A percentile compares a stretch with the other conserved stretches of the same genome.
Evolutionary conservation across 352 stramenopile genomes (phyloP).

Genomic region (Globisporangium parvum): DNA sequence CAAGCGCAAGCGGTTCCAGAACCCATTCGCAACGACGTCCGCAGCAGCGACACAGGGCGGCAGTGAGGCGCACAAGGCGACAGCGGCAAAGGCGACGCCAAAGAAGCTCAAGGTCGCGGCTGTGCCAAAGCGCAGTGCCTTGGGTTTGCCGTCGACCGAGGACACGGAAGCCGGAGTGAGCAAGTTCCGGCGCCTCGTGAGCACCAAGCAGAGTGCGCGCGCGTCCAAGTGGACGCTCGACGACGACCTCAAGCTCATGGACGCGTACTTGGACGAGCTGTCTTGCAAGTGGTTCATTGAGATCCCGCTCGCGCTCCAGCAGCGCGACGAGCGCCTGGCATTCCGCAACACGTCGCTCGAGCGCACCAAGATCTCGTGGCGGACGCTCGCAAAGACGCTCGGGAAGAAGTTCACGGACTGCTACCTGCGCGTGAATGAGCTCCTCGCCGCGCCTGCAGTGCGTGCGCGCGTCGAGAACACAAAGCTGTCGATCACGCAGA

Average conservation of each 20-base stretch:
- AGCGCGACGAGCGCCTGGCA: conserved; percentile 49
- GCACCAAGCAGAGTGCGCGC: conserved; percentile 43
- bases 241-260: conserved; percentile 58
- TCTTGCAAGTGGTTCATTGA: conserved; percentile 77
- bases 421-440: conserved; percentile 61
- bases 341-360: conserved; percentile 55
- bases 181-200: conserved; percentile 40
- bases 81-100: neutral
- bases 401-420: conserved; percentile 63
- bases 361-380: conserved; percentile 69
- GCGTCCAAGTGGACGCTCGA: conserved; percentile 59
- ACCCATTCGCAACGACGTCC: neutral
- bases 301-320: conserved; percentile 61
- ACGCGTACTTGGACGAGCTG: conserved; percentile 69
- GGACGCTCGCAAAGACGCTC: conserved; percentile 44
- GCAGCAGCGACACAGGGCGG: neutral
- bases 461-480: conserved; percentile 53
- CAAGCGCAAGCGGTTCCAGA: conserved; percentile 55
- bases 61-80: neutral
- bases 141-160: conserved; percentile 18
- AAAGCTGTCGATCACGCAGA: conserved; percentile 49
- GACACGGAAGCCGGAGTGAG: conserved; percentile 30
- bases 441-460: conserved; percentile 53
- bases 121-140: conserved; percentile 4
- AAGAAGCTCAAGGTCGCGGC: conserved; percentile 4